Percentiles rank a stretch among this genome's conserved stretches.
phyloP scores from a whole-genome alignment of 164 flowering plant genomes.

The Houttuynia cordata region DNA sequence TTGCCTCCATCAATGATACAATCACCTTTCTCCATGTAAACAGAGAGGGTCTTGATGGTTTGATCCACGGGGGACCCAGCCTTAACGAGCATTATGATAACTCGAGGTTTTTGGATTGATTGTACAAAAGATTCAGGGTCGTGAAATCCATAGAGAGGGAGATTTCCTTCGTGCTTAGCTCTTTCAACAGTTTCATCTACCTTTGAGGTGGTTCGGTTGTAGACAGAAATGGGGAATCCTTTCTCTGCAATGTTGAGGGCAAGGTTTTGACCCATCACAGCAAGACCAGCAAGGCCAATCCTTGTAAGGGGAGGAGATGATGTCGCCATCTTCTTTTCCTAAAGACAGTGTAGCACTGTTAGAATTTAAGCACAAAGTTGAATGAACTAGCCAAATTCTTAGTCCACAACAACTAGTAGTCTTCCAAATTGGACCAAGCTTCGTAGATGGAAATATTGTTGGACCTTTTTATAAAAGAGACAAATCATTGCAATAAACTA shows the following conservation, averaged over 20 bases:
- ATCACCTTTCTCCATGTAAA: constrained; percentile 56
- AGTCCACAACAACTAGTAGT: background rate
- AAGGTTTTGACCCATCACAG: constrained; percentile 78
- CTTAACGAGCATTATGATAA: constrained; percentile 59
- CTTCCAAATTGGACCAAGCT: background rate
- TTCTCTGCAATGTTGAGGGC: constrained; percentile 82
- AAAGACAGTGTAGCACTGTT: background rate
- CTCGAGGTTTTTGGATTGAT: constrained; percentile 54
- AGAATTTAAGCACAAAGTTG: background rate
- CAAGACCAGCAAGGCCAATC: constrained; percentile 66
- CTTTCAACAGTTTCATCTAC: constrained; percentile 67
- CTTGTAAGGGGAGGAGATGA: constrained; percentile 17
- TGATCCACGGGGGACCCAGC: constrained; percentile 65
- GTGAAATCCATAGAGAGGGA: constrained; percentile 52
- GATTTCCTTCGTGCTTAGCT: constrained; percentile 57
- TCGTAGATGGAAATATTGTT: too few species aligned
- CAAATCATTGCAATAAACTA: too few species aligned
- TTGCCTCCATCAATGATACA: constrained; percentile 69
- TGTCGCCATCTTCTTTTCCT: constrained; percentile 1
- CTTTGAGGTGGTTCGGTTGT: constrained; percentile 66
- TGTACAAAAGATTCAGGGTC: constrained; percentile 50
- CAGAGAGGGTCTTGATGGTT: constrained; percentile 51
- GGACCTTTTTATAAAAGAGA: too few species aligned
- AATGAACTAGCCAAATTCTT: background rate
- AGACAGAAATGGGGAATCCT: constrained; percentile 78